Percentiles rank a stretch among this genome's conserved stretches.
Evolutionary conservation across 345 rosid genomes (phyloP).

Genomic region (Xanthoceras sorbifolium): DNA sequence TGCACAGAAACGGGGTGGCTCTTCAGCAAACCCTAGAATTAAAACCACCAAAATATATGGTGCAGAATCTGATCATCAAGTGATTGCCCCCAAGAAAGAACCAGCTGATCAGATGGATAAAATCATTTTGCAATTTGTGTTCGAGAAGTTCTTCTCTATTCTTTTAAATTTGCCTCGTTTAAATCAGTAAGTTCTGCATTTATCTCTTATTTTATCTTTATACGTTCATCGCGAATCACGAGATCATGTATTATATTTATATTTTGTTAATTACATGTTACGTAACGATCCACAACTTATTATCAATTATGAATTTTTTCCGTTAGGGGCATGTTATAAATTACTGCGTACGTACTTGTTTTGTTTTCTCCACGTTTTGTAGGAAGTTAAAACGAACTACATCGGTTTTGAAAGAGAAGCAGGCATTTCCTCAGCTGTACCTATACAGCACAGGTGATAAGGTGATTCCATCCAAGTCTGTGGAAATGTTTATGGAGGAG

Average conservation of each 20-base stretch:
- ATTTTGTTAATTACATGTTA: not conserved
- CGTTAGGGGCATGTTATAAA: too few relatives aligned
- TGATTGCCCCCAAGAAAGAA: slow-evolving; percentile 27
- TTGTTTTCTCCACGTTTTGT: slow-evolving; percentile 20
- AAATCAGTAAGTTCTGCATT: slow-evolving; percentile 44
- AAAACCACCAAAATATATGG: slow-evolving; percentile 18
- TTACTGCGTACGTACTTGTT: too few relatives aligned
- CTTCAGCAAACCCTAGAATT: slow-evolving; percentile 28
- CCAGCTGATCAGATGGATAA: slow-evolving; percentile 37
- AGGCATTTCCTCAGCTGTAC: slow-evolving; percentile 75
- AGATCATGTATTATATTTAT: too few relatives aligned
- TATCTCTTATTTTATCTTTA: too few relatives aligned
- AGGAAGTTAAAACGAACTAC: slow-evolving; percentile 60
- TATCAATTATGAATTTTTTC: too few relatives aligned
- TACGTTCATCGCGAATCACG: too few relatives aligned
- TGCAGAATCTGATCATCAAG: slow-evolving; percentile 26
- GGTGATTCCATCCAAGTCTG: slow-evolving; percentile 58
- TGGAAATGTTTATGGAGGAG: slow-evolving; percentile 50
- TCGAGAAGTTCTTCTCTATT: slow-evolving; percentile 61
- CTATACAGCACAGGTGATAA: slow-evolving; percentile 79
- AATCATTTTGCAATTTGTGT: slow-evolving; percentile 41
- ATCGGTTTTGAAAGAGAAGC: slow-evolving; percentile 42
- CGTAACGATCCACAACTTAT: too few relatives aligned
- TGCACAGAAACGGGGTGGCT: slow-evolving; percentile 50
- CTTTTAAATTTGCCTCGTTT: slow-evolving; percentile 57